Base-by-base conservation (phyloP, 768 basidiomycete species). In the Tephrocybe sp. region DNA sequence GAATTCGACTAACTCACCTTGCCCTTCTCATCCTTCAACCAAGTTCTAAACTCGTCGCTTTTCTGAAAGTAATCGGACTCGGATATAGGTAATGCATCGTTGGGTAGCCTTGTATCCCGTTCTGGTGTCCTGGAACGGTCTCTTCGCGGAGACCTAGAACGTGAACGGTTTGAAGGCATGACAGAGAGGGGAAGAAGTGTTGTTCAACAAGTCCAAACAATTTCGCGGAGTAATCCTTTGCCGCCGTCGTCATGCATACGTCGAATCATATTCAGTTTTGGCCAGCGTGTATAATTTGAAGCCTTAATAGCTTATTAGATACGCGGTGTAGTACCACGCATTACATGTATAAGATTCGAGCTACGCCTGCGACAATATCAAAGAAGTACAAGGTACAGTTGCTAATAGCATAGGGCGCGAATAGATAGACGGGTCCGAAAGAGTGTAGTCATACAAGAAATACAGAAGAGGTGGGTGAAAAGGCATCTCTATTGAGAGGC, bases 41-140 rank as follows among this genome's bases (percentile, higher is more conserved):
- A 98, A 21, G 81, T 65, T 55, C 86, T 79, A 62, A 95, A 96
- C 62, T 97, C 94, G 48, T 83, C 80, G 44, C 82, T 89, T 69
- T 91, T 94, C 60, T 87, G 75, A 68, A 93, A 97, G 62, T 95
- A 97, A 62, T 96, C 93, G 0, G 86, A 79, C 58, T 91, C 87
- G 0, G 79, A 82, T 54, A 96, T 89, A 15, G 78, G 71, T n/a
- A 75, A 67, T 24, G 80, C 77, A 32, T 78, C 75, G 21, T 73
- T 61, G 22, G 87, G 89, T 13, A 89, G 72, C 9, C 71, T 60
- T 1, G 60, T 45, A 5, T 82, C 77, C 13, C 70, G 64, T 18
- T 61, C 68, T 37, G 66, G 67, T 39, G 68, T 60, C 34, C 64
- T 62, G 26, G 67, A 69, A 13, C 60, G 60, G 26, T 61, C 56